A percentile compares a stretch with the other conserved stretches of the same genome.
These are phyloP conservation scores for Hawksworthiomyces lignivorus DNA, from an alignment of 2,329 filamentous ascomycete species.

Conservation along the genomic window DNA sequence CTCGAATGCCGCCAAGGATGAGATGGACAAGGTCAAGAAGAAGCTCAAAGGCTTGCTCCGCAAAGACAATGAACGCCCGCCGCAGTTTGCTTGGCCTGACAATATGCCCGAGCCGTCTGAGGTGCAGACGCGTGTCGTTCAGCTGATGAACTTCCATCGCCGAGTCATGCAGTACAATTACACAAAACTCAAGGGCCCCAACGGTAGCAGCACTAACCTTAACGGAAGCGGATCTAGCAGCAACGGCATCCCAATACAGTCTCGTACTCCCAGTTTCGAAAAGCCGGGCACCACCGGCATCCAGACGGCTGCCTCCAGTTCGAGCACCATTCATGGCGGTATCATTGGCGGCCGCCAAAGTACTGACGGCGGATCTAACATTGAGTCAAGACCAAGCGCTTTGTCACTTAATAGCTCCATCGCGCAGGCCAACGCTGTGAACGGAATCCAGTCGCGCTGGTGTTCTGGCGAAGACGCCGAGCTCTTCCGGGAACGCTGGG, in stretches of 20 bases:
- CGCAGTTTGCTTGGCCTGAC: constrained; percentile 96
- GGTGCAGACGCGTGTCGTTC: constrained; percentile 84
- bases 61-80: constrained; percentile 85
- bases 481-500: constrained; percentile 93
- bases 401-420: constrained; percentile 30
- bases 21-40: constrained; percentile 99
- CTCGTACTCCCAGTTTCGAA: constrained; percentile 10
- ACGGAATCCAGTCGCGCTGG: constrained; percentile 80
- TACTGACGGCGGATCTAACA: no score
- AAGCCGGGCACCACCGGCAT: neutral
- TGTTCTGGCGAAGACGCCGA: constrained; percentile 93
- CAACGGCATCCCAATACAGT: no score
- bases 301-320: constrained; percentile 3
- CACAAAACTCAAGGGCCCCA: constrained; percentile 57
- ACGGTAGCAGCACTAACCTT: neutral
- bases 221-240: constrained; percentile 1
- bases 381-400: no score
- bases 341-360: neutral
- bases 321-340: neutral
- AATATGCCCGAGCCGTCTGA: constrained; percentile 92
- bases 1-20: constrained; percentile 96
- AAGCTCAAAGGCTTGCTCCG: constrained; percentile 89
- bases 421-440: constrained; percentile 54
- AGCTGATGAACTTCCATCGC: constrained; percentile 96
- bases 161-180: constrained; percentile 95